Evolutionary conservation across 176 grass and related monocot species (phyloP).

Genomic region (bread wheat (Triticum aestivum)): IWGSC_CS_RefSeq_v2.1 NC_057810.1:560352111-560352610

Average conservation of each 20-base stretch:
- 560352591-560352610: conserved; percentile 67
- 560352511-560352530: background rate
- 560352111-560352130: background rate
- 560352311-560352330: conserved; percentile 37
- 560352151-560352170: background rate
- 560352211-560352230: background rate
- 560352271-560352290: background rate
- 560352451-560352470: conserved; percentile 16
- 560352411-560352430: conserved; percentile 17
- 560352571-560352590: conserved; percentile 91
- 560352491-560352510: conserved; percentile 31
- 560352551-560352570: conserved; percentile 69
- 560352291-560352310: background rate
- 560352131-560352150: background rate
- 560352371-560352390: conserved; percentile 3
- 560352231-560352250: conserved; percentile 1
- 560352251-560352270: background rate
- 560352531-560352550: conserved; percentile 25
- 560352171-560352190: background rate
- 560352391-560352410: background rate
- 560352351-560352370: background rate
- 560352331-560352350: background rate
- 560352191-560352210: background rate
- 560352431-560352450: background rate
- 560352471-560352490: background rate